Conservation (phyloP, 202 grass and related monocot species). For the Schoenoplectus triqueter region DNA sequence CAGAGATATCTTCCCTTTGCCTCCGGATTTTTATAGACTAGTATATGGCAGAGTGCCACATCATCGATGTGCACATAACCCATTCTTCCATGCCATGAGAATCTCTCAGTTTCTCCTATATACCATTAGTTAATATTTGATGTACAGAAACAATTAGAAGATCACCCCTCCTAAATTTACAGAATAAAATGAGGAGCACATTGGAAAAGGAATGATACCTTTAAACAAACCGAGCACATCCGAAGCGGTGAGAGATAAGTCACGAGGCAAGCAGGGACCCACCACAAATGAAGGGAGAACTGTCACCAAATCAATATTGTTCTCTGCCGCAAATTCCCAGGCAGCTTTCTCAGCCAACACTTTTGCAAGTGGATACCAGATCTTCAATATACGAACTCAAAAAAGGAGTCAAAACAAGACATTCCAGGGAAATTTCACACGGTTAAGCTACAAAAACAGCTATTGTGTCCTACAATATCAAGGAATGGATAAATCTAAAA, state of each 20-base stretch:
- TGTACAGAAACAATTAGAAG: neutral
- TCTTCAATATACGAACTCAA: slow-evolving; percentile 35
- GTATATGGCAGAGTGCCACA: slow-evolving; percentile 76
- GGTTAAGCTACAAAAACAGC: neutral
- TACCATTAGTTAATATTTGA: slow-evolving; percentile 7
- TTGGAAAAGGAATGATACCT: slow-evolving; percentile 41
- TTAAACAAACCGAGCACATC: slow-evolving; percentile 73
- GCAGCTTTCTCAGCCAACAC: slow-evolving; percentile 79
- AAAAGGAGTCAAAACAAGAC: neutral
- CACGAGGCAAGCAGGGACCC: slow-evolving; percentile 59
- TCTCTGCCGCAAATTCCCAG: slow-evolving; percentile 82
- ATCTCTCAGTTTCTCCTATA: slow-evolving; percentile 71
- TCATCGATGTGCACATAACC: slow-evolving; percentile 94
- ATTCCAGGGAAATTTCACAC: neutral
- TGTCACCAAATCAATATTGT: slow-evolving; percentile 73
- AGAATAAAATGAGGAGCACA: slow-evolving; percentile 10
- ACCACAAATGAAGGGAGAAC: slow-evolving; percentile 79
- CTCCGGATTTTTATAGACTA: slow-evolving; percentile 58
- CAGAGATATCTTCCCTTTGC: slow-evolving; percentile 81
- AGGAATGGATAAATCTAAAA: slow-evolving; percentile 16
- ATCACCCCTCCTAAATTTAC: neutral
- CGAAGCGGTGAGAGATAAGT: slow-evolving; percentile 59
- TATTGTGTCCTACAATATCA: neutral
- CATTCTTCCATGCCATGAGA: slow-evolving; percentile 80
- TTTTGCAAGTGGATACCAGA: slow-evolving; percentile 84